These are phyloP conservation scores for Diaporthe destruens DNA, from an alignment of 2,329 filamentous ascomycete species.

Conservation along the genomic window DNA sequence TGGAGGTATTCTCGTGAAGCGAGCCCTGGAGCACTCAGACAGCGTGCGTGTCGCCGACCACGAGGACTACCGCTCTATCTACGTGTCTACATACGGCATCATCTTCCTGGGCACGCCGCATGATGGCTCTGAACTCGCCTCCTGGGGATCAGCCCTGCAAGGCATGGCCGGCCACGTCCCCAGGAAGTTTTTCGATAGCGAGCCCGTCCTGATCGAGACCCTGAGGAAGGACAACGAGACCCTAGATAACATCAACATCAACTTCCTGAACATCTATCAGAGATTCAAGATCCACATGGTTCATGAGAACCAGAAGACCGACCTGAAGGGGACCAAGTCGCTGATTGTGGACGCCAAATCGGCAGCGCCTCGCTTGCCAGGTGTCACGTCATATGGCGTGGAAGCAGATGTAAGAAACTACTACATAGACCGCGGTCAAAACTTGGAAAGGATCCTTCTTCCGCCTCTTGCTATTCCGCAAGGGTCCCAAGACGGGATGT, in stretches of 20 bases:
- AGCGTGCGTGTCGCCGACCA: constrained; percentile 70
- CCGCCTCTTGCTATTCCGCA: not conserved
- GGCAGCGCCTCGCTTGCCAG: constrained; percentile 76
- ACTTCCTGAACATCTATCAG: constrained; percentile 78
- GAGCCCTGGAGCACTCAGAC: constrained; percentile 75
- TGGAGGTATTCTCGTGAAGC: constrained; percentile 79
- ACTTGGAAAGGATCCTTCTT: too few relatives aligned
- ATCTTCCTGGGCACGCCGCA: constrained; percentile 85
- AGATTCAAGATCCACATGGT: constrained; percentile 82
- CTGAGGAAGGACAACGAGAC: constrained; percentile 82
- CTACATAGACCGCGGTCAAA: not conserved
- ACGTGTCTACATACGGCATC: constrained; percentile 80
- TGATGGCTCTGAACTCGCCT: constrained; percentile 75
- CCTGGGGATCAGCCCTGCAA: constrained; percentile 77
- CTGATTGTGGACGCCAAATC: constrained; percentile 76
- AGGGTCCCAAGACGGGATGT: not conserved
- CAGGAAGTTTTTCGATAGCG: constrained; percentile 74
- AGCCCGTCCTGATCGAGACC: constrained; percentile 75
- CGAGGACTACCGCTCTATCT: constrained; percentile 76
- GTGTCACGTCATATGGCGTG: constrained; percentile 80
- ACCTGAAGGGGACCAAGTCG: constrained; percentile 72
- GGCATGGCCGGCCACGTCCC: constrained; percentile 76
- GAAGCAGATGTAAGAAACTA: constrained; percentile 63
- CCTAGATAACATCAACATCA: constrained; percentile 78
- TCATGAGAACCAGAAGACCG: constrained; percentile 79